A percentile compares a stretch with the other conserved stretches of the same genome.
Evolutionary conservation across 495 filamentous ascomycete species (phyloP).

Genomic region (Penicillium simplicissimum): DNA sequence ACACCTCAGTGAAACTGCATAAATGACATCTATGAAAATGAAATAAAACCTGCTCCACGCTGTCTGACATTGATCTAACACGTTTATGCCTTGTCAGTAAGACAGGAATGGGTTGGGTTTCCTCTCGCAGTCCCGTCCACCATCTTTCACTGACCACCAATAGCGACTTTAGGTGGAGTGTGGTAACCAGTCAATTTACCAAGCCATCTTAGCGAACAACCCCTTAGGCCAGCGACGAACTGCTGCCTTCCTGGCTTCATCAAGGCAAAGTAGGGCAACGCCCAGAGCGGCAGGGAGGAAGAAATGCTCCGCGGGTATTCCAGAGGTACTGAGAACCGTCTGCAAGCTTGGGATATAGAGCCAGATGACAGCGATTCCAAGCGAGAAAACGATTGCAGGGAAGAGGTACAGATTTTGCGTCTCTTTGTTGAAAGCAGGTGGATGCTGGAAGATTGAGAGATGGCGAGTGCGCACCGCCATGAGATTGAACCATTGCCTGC

Average conservation of each 20-base stretch:
- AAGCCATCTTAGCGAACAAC: conserved; percentile 21
- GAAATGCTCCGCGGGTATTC: conserved; percentile 63
- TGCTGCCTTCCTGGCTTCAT: conserved; percentile 24
- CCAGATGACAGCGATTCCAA: conserved; percentile 64
- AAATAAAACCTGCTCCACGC: no score
- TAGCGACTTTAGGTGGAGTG: not conserved
- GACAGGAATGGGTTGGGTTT: no score
- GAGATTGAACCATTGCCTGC: conserved; percentile 69
- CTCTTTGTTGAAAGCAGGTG: conserved; percentile 56
- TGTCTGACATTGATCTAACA: no score
- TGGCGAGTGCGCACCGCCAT: conserved; percentile 62
- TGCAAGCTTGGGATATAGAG: conserved; percentile 63
- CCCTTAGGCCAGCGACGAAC: conserved; percentile 28
- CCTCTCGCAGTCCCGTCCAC: no score
- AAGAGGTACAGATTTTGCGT: conserved; percentile 64
- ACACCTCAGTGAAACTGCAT: no score
- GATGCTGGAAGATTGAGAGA: conserved; percentile 66
- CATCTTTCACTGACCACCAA: no score
- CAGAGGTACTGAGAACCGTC: conserved; percentile 49
- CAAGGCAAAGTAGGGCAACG: conserved; percentile 52
- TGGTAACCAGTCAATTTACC: conserved; percentile 7
- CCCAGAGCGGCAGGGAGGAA: conserved; percentile 67
- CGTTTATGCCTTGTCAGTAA: no score
- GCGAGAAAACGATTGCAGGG: conserved; percentile 61
- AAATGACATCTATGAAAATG: no score